Base-by-base conservation (phyloP, 164 flowering plant species). In the Warburgia ugandensis region DNA sequence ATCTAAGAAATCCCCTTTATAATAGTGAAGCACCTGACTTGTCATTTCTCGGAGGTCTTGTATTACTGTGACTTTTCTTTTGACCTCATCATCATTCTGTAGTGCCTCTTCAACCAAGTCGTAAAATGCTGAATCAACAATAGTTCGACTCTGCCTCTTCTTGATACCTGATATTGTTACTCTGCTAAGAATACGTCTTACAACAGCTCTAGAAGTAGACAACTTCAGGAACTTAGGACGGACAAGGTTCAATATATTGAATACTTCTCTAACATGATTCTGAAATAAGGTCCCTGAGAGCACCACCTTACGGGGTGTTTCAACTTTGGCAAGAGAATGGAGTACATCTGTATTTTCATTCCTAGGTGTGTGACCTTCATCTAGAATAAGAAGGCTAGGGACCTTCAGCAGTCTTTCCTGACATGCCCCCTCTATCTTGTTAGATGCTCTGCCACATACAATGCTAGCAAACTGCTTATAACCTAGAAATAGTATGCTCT, bases 341-440 rank as follows among this genome's bases (percentile, higher is more conserved):
- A 84, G 39, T 0, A 84, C 68, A 62, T 86, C 80, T 11, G 94
- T 88, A 25, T 77, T 61, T 45, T 79, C 77, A 51, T 86, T 88
- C 54, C 99, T 66, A 0, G 97, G 94, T 14, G 89, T 88, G 63
- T 92, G 99, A 5, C 97, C 97, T 64, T 92, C 97, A 64, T 92
- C 99, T 35, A 88, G 45, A 29, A 92, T 84, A 14, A 92, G 80
- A 59, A 92, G 75, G 12, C 73, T 58, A 0, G 99, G 99, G 14
- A 52, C 67, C 45, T 66, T 68, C 31, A 86, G 75, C 51, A 92
- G 60, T 50, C 72, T 73, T 29, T 82, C 80, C 45, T 79, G 80
- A 57, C 98, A 85, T 1, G 70, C 46, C 29, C 49, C 59, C 12
- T 78, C 55, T 14, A 30, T 6, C n/a, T 56, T 44, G 66, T 43